phyloP scores from a whole-genome alignment of 2,329 filamentous ascomycete species.

The Biscogniauxia sp. region DNA sequence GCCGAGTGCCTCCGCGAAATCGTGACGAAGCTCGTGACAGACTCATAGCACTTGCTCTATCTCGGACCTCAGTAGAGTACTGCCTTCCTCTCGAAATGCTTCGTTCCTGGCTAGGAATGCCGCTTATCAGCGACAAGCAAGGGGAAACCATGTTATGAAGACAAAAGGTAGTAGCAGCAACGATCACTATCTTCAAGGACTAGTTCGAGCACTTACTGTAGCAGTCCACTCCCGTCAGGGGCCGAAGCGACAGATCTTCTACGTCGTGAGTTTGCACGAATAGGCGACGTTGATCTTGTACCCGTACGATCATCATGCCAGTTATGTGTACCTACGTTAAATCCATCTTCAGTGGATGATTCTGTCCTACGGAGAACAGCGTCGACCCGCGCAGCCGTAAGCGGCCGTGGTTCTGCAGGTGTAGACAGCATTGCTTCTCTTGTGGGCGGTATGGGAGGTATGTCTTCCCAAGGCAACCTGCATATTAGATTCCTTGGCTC shows the following conservation, averaged over 20 bases:
- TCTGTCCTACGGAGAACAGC: slow-evolving; percentile 4
- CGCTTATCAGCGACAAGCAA: background rate
- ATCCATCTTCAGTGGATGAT: slow-evolving; percentile 1
- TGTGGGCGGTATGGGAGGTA: slow-evolving; percentile 2
- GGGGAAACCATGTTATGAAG: background rate
- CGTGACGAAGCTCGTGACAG: background rate
- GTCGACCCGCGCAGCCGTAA: background rate
- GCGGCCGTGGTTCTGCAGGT: background rate
- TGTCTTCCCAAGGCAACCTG: background rate
- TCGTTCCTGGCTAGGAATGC: background rate
- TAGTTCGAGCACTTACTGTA: slow-evolving; percentile 8
- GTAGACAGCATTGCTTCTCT: slow-evolving; percentile 8
- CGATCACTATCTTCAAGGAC: background rate
- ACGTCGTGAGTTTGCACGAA: slow-evolving; percentile 11
- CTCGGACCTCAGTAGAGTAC: no score
- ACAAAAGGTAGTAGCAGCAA: background rate
- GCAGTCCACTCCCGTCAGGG: slow-evolving; percentile 2
- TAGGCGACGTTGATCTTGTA: slow-evolving; percentile 6
- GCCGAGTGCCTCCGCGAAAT: background rate
- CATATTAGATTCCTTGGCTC: background rate
- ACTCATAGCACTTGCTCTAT: background rate
- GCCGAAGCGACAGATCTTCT: slow-evolving; percentile 15
- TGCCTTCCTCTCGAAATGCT: background rate
- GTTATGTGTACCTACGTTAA: no score
- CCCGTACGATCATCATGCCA: background rate